Conservation (phyloP, 2,329 filamentous ascomycete genomes). For the Cucurbitaria berberidis region DNA sequence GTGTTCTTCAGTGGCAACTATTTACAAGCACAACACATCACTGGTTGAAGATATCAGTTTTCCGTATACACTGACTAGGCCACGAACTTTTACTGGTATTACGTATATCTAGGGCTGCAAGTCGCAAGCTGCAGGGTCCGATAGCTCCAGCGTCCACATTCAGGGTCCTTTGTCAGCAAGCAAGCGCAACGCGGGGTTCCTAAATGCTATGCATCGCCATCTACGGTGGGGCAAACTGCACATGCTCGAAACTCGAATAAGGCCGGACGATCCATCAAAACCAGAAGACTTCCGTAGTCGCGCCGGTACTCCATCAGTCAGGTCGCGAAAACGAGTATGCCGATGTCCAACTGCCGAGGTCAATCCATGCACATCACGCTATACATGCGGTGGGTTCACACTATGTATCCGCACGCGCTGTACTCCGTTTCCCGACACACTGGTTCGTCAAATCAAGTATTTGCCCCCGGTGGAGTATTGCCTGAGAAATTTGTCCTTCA, state of each 20-base stretch:
- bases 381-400: neutral
- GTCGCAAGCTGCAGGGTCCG: neutral
- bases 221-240: conserved; percentile 5
- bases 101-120: neutral
- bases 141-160: neutral
- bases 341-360: conserved; percentile 5
- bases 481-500: neutral
- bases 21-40: neutral
- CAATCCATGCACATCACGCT: neutral
- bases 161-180: conserved; percentile 5
- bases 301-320: no score
- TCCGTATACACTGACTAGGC: neutral
- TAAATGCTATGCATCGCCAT: conserved; percentile 1
- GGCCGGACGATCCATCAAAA: neutral
- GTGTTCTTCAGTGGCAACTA: neutral
- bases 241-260: neutral
- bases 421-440: conserved; percentile 16
- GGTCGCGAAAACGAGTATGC: no score
- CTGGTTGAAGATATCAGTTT: neutral
- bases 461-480: neutral
- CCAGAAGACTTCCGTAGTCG: neutral
- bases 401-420: conserved; percentile 7
- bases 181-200: conserved; percentile 12
- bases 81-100: neutral
- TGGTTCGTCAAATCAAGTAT: conserved; percentile 10